Conservation (phyloP, 1,284 basidiomycete species). For the Coniophora puteana region DNA sequence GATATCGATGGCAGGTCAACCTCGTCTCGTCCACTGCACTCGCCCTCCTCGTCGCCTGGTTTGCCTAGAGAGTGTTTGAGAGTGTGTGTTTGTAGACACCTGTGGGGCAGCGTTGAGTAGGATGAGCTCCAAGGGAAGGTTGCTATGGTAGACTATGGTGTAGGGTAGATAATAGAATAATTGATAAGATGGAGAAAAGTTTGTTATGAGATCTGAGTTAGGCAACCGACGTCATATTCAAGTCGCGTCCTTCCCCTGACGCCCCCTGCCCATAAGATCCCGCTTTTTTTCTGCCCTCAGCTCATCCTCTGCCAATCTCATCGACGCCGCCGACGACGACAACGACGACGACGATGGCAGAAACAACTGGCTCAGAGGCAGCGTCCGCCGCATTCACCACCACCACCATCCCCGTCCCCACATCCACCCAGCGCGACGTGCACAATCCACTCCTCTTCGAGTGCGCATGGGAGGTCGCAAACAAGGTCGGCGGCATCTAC, state of each 20-base stretch:
- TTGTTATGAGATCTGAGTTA: constrained; percentile 12
- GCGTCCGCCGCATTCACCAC: background rate
- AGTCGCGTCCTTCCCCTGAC: constrained; percentile 1
- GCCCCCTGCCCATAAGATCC: background rate
- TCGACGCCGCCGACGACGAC: constrained; percentile 1
- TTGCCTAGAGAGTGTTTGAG: constrained; percentile 16
- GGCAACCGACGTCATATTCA: background rate
- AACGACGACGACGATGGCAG: constrained; percentile 18
- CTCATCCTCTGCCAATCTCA: background rate
- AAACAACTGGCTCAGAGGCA: constrained; percentile 7
- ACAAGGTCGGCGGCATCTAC: constrained; percentile 99
- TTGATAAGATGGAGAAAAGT: too few species aligned
- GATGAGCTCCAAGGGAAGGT: background rate
- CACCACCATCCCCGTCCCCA: constrained; percentile 28
- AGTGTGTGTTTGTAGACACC: too few species aligned
- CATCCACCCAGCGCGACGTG: constrained; percentile 65
- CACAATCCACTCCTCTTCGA: constrained; percentile 82
- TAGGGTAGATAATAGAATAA: too few species aligned
- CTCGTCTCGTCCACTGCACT: constrained; percentile 39
- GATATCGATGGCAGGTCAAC: constrained; percentile 33
- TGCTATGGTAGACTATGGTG: constrained; percentile 9
- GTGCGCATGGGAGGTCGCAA: constrained; percentile 92
- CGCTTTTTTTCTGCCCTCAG: constrained; percentile 1
- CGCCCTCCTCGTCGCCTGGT: constrained; percentile 31
- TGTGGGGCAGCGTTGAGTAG: too few species aligned